These are phyloP conservation scores for Cyclocybe cylindracea DNA, from an alignment of 768 basidiomycete genomes.

Conservation along the genomic window DNA sequence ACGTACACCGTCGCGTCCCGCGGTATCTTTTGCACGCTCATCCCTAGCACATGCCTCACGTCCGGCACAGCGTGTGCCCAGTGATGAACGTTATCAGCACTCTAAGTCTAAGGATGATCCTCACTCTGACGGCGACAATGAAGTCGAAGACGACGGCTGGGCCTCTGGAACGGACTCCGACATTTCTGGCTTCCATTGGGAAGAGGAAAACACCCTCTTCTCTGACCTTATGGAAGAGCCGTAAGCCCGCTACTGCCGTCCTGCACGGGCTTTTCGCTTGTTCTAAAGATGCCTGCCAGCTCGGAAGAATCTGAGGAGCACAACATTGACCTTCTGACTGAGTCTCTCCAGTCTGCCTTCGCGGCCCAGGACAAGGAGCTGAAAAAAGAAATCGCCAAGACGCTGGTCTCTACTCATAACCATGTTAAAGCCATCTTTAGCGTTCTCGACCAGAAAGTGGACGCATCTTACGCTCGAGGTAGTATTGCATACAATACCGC, in stretches of 20 bases:
- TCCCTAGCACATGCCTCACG: constrained; percentile 2
- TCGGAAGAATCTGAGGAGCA: constrained; percentile 27
- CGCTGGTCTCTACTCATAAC: constrained; percentile 49
- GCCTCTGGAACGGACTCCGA: constrained; percentile 22
- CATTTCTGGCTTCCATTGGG: constrained; percentile 44
- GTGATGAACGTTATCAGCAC: background rate
- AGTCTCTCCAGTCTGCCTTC: constrained; percentile 45
- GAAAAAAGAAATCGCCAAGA: constrained; percentile 41
- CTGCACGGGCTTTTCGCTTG: constrained; percentile 11
- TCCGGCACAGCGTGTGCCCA: constrained; percentile 3
- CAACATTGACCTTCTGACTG: constrained; percentile 34
- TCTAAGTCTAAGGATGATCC: constrained; percentile 1
- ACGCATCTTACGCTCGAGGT: constrained; percentile 39
- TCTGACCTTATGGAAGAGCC: constrained; percentile 46
- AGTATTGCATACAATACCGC: constrained; percentile 55
- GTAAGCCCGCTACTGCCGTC: constrained; percentile 23
- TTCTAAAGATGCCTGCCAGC: constrained; percentile 18
- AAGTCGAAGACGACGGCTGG: constrained; percentile 7
- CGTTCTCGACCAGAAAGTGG: constrained; percentile 37
- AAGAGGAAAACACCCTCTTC: constrained; percentile 54
- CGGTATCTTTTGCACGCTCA: constrained; percentile 4
- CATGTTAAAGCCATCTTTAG: constrained; percentile 43
- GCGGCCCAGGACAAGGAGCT: constrained; percentile 34
- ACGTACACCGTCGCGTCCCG: constrained; percentile 10
- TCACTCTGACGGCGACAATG: constrained; percentile 15